Conservation (phyloP, 345 rosid genomes). For the thale cress (Arabidopsis thaliana) region DNA sequence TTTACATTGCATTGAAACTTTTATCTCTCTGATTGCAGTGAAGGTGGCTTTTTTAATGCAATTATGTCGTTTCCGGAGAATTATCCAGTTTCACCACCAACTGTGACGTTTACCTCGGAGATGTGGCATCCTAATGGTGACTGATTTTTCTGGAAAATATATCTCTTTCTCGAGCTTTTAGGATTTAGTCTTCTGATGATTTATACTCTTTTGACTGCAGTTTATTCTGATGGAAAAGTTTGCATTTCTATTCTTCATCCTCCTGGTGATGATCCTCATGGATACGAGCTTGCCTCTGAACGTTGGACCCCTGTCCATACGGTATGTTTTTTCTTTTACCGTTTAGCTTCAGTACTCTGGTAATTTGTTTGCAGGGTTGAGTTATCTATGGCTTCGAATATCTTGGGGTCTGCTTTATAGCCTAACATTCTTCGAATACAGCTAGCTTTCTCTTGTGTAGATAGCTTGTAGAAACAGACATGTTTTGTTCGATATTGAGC, state of each 20-base stretch:
- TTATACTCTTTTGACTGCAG: slow-evolving; percentile 44
- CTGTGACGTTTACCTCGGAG: slow-evolving; percentile 78
- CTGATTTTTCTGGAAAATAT: slow-evolving; percentile 12
- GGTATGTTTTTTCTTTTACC: slow-evolving; percentile 42
- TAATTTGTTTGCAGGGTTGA: not conserved
- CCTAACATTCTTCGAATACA: not conserved
- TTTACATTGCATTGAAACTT: slow-evolving; percentile 1
- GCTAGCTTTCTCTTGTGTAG: not conserved
- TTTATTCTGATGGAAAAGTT: slow-evolving; percentile 79
- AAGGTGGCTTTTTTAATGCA: slow-evolving; percentile 86
- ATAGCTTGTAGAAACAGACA: not conserved
- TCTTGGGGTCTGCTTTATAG: not conserved
- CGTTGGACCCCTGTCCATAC: slow-evolving; percentile 92
- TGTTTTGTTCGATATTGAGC: slow-evolving; percentile 4
- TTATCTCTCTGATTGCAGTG: slow-evolving; percentile 53
- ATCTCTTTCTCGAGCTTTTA: not conserved
- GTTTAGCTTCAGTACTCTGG: not conserved
- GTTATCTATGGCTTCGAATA: not conserved
- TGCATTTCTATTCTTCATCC: slow-evolving; percentile 94
- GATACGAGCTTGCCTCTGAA: slow-evolving; percentile 89
- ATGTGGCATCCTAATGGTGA: slow-evolving; percentile 95
- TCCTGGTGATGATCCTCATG: slow-evolving; percentile 94
- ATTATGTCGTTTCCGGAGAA: slow-evolving; percentile 73
- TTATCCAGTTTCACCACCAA: slow-evolving; percentile 78
- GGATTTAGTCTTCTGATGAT: slow-evolving; percentile 26